Evolutionary conservation across 495 filamentous ascomycete species (phyloP).

Genomic region (Daldinia vernicosa): DNA sequence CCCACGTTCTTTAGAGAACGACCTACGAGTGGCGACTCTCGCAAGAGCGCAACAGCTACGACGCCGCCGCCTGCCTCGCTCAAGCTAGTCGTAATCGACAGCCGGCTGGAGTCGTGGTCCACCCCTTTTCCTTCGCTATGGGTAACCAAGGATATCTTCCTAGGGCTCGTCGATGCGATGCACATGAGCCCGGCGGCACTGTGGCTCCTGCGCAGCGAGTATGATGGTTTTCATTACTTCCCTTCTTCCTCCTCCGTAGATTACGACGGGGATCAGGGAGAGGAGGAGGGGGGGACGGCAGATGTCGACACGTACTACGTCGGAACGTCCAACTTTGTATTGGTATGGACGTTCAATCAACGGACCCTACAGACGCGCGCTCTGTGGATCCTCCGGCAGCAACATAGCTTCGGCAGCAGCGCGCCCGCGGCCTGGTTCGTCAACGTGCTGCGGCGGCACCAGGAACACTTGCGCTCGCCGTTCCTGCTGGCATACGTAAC

Average conservation of each 20-base stretch:
- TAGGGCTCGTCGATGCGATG: constrained; percentile 29
- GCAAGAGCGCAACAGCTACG: not conserved
- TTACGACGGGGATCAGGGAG: not conserved
- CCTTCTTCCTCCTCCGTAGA: not conserved
- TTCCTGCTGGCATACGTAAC: constrained; percentile 36
- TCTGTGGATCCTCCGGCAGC: constrained; percentile 31
- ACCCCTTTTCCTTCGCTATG: constrained; percentile 19
- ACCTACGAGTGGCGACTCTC: not conserved
- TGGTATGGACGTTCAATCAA: constrained; percentile 40
- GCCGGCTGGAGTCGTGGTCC: constrained; percentile 36
- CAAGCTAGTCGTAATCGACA: constrained; percentile 31
- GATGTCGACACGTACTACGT: constrained; percentile 38
- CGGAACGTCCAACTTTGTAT: constrained; percentile 40
- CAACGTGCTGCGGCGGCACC: constrained; percentile 33
- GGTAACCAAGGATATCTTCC: constrained; percentile 30
- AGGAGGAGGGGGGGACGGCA: not conserved
- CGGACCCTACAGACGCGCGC: constrained; percentile 22
- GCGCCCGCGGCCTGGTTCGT: constrained; percentile 31
- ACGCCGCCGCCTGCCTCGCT: constrained; percentile 4
- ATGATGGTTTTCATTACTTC: constrained; percentile 38
- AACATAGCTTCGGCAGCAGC: constrained; percentile 18
- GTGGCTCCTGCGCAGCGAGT: constrained; percentile 37
- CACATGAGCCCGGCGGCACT: constrained; percentile 30
- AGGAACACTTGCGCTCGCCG: constrained; percentile 28
- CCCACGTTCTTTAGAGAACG: constrained; percentile 22